Evolutionary conservation across 108 stramenopile genomes (phyloP), one percentile per base, ranked within the genome.

Genomic region (Skeletonema potamos): DNA sequence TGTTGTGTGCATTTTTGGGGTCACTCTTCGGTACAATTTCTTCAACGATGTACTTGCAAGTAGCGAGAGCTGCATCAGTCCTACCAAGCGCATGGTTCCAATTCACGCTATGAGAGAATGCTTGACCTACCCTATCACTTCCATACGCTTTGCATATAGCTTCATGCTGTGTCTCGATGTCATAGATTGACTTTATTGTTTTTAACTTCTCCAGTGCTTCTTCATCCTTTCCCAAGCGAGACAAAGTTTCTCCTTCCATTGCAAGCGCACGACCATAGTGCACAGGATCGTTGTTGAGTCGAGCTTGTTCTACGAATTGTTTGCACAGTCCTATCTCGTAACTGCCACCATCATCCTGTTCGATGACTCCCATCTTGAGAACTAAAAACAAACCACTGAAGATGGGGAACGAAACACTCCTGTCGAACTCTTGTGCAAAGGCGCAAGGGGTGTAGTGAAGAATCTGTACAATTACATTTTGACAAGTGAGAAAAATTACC

Each of bases 221-320:
- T 43, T 84, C 78, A 51, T 82, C 74, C n/a, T 79, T 63, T 0
- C 86, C 84, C 32, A 73, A 41, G 0, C 85, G 83, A 18, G 68
- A 78, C 13, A 76, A 73, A 37, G 85, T 83, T 37, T 87, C 86
- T 18, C 78, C 84, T 64, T 89, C 72, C 77, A 89, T 83, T 28
- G 85, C 82, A 26, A 92, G 55, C 15, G 90, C 87, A 36, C 84
- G 84, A 9, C 84, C 74, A 37, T 74, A 79, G 66, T 89, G 85
- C 15, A 89, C 57, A 44, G 83, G 79, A 61, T 88, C 84, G 9
- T 74, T 79, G 55, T 86, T 74, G 10, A 74, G 67, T 32, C 82
- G 62, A 46, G 90, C 76, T 51, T 87, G 83, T 29, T 84, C 64
- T 4, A 87, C 66, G 57, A 85, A 87, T 60, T 74, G 76, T 48